phyloP scores from a whole-genome alignment of 2,329 filamentous ascomycete genomes.

The Ploettnerulaceae sp. region DNA sequence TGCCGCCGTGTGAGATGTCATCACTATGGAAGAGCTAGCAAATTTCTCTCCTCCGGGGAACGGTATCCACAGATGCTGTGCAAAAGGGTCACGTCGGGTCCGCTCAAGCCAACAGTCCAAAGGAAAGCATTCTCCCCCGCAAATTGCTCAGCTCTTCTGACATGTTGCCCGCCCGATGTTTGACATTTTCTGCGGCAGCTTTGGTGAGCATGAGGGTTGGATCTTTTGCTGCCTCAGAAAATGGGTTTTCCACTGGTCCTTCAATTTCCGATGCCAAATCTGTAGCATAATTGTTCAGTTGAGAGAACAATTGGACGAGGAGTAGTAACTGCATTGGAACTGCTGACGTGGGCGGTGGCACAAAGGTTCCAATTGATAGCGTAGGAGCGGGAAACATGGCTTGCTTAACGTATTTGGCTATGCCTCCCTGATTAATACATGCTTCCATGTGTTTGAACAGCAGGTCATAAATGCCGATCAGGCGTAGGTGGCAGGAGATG shows the following conservation, averaged over 20 bases:
- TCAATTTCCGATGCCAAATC: slow-evolving; percentile 17
- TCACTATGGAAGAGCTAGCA: too few species aligned
- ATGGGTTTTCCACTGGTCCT: neutral
- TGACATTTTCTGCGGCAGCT: slow-evolving; percentile 21
- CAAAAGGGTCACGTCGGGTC: too few species aligned
- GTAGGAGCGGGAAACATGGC: slow-evolving; percentile 6
- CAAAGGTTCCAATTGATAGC: slow-evolving; percentile 22
- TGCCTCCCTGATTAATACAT: slow-evolving; percentile 15
- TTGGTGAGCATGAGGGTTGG: slow-evolving; percentile 3
- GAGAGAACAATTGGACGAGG: slow-evolving; percentile 18
- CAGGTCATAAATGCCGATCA: slow-evolving; percentile 23
- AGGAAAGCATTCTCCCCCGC: neutral
- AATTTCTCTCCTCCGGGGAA: too few species aligned
- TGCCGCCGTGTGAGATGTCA: too few species aligned
- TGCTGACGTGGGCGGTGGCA: slow-evolving; percentile 15
- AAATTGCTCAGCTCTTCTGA: slow-evolving; percentile 5
- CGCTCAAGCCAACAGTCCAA: slow-evolving; percentile 4
- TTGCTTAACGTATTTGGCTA: slow-evolving; percentile 4
- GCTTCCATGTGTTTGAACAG: slow-evolving; percentile 24
- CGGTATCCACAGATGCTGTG: too few species aligned
- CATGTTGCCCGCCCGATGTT: slow-evolving; percentile 15
- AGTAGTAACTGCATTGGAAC: slow-evolving; percentile 24
- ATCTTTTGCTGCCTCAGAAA: neutral
- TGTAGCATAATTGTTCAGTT: slow-evolving; percentile 18
- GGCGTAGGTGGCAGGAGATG: slow-evolving; percentile 27